Evolutionary conservation across 257 asterid genomes (phyloP).

Genomic region (Ligustrum vulgare): DNA sequence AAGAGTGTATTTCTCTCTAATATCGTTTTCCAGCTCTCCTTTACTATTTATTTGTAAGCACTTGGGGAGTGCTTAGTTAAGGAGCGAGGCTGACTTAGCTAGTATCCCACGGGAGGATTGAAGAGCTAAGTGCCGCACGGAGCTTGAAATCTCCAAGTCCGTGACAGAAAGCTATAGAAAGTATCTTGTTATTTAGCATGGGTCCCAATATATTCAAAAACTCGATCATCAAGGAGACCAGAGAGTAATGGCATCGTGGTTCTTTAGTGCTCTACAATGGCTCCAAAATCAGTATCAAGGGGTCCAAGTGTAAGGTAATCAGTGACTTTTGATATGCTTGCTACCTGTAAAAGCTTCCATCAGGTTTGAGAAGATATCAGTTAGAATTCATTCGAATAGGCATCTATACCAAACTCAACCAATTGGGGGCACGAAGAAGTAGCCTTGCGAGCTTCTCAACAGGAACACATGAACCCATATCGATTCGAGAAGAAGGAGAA

Average conservation of each 20-base stretch:
- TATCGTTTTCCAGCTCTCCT: too few relatives aligned
- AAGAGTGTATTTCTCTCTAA: too few relatives aligned
- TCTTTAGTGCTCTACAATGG: conserved; percentile 77
- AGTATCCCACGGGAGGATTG: too few relatives aligned
- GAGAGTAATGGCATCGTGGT: conserved; percentile 76
- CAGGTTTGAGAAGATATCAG: conserved; percentile 47
- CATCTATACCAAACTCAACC: conserved; percentile 58
- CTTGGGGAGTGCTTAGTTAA: too few relatives aligned
- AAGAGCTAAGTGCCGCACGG: too few relatives aligned
- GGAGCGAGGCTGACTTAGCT: too few relatives aligned
- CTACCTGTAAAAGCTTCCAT: conserved; percentile 46
- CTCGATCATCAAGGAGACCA: conserved; percentile 81
- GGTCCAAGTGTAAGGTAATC: conserved; percentile 79
- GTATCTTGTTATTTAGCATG: conserved; percentile 92
- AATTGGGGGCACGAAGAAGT: conserved; percentile 43
- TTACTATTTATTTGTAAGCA: too few relatives aligned
- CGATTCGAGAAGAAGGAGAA: too few relatives aligned
- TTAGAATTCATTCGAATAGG: conserved; percentile 55
- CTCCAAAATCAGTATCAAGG: conserved; percentile 86
- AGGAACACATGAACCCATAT: too few relatives aligned
- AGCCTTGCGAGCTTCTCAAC: conserved; percentile 61
- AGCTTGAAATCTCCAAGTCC: too few relatives aligned
- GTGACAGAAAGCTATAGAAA: conserved; percentile 86
- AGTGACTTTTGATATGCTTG: conserved; percentile 51
- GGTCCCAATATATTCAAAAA: conserved; percentile 73